Evolutionary conservation across 805 yeast genomes (phyloP).

Genomic region (Suhomyces sp.): DNA sequence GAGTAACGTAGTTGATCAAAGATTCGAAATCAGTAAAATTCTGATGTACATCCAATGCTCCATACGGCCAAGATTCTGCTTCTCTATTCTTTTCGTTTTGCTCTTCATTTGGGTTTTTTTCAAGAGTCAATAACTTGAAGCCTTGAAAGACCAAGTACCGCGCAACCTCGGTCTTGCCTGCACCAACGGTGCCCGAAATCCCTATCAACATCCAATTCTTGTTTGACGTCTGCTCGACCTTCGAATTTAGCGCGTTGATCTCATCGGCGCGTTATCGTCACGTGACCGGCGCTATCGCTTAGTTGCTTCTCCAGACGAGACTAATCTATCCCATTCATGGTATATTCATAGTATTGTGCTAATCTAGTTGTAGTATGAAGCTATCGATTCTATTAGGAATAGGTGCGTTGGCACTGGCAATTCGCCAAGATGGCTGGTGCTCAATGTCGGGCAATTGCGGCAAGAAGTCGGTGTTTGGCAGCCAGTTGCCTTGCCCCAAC

Average conservation of each 20-base stretch:
- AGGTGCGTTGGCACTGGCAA: not conserved
- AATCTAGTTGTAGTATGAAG: not conserved
- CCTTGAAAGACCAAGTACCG: conserved; percentile 55
- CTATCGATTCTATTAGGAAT: not conserved
- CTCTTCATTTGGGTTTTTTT: not conserved
- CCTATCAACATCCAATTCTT: conserved; percentile 61
- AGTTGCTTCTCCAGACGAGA: not conserved
- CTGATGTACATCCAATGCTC: conserved; percentile 9
- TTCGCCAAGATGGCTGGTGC: conserved; percentile 46
- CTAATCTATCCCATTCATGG: not conserved
- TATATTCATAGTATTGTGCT: too few species aligned
- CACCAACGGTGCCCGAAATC: conserved; percentile 62
- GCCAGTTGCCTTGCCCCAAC: conserved; percentile 74
- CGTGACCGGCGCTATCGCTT: not conserved
- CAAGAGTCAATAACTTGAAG: conserved; percentile 33
- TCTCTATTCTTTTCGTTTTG: not conserved
- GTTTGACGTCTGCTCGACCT: not conserved
- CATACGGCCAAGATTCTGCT: not conserved
- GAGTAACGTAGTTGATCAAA: conserved; percentile 60
- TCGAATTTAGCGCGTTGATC: not conserved
- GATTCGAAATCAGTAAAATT: conserved; percentile 40
- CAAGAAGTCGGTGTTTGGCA: conserved; percentile 72
- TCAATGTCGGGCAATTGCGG: conserved; percentile 71
- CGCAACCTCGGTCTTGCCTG: conserved; percentile 67
- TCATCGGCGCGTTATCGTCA: not conserved